These are phyloP conservation scores for Vitis riparia DNA, from an alignment of 164 flowering plant species.

Conservation along the genomic window DNA sequence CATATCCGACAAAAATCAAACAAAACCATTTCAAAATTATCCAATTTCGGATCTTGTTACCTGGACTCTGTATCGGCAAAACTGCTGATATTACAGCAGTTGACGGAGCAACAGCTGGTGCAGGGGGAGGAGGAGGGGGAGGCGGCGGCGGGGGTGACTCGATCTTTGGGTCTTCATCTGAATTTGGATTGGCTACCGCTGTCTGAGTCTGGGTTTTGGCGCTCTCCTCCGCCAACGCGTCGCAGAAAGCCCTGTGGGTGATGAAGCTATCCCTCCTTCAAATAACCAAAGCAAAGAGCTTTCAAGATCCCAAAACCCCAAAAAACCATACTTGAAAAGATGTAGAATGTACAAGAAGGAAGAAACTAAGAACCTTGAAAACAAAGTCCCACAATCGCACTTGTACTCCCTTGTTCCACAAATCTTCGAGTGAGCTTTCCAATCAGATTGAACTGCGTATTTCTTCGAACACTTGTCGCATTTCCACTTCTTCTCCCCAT, in stretches of 20 bases:
- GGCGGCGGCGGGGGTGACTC: conserved; percentile 12
- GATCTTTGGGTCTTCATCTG: conserved; percentile 30
- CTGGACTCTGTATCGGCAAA: conserved; percentile 34
- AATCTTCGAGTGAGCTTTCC: conserved; percentile 69
- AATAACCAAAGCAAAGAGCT: conserved; percentile 8
- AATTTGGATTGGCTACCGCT: conserved; percentile 3
- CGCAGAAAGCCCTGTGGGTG: conserved; percentile 69
- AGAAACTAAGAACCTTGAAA: conserved; percentile 34
- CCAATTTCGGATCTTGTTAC: conserved; percentile 19
- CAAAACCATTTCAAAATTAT: conserved; percentile 1
- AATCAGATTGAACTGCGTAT: conserved; percentile 71
- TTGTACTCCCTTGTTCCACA: conserved; percentile 72
- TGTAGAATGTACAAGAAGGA: background rate
- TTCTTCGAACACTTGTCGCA: conserved; percentile 72
- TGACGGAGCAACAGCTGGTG: conserved; percentile 17
- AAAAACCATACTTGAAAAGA: background rate
- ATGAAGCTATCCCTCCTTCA: conserved; percentile 67
- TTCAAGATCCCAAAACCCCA: conserved; percentile 11
- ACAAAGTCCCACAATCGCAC: conserved; percentile 67
- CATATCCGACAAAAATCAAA: conserved; percentile 21
- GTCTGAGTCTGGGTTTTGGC: conserved; percentile 27
- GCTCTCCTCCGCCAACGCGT: conserved; percentile 61
- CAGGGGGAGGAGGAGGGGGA: conserved; percentile 14
- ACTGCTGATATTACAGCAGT: conserved; percentile 24
- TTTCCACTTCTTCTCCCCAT: conserved; percentile 77